Evolutionary conservation across 192 early-diverging fungal genomes (phyloP), one percentile per base, ranked within the genome.

Genomic region (Phycomyces blakesleeanus): DNA sequence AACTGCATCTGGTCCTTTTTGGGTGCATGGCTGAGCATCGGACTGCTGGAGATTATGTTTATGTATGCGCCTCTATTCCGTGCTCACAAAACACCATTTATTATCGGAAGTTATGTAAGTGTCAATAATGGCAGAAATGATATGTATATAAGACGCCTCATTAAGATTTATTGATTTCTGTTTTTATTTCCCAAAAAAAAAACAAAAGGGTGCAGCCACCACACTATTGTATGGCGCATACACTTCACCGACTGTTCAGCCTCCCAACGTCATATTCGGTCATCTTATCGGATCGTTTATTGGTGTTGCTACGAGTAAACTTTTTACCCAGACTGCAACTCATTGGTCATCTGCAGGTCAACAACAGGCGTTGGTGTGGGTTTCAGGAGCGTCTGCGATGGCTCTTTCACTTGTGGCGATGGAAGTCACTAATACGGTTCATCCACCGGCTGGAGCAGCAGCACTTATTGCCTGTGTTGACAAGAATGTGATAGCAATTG

Each of bases 211-310:
- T 50, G 86, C 86, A 10, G 67, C 81, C 11, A 81, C 84, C 2
- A 83, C 86, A 1, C 59, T 87, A 21, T 52, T 86, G 4, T 87
- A 80, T 64, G 82, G 82, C 50, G 73, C 81, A 9, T 77, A 83
- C 22, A 84, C 83, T 1, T 69, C 84, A 9, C 86, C 86, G 0
- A 57, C 86, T 49, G 74, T 79, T 10, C 86, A 87, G 29, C 86
- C 86, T 39, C 71, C 77, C 0, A 84, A 84, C 52, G 63, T 51
- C 15, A 59, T 68, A 37, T 69, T 57, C 41, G 82, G 82, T 0
- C 82, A 83, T 21, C 15, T 81, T 24, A 68, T 78, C 49, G 63
- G 71, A 0, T 71, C 82, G 5, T 3, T 81, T 7, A 67, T 74
- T 16, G 77, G 78, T 10, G 77, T 83, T 18, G 68, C 63, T 21